Percentiles rank a stretch among this genome's conserved stretches.
Evolutionary conservation across 2,329 filamentous ascomycete genomes (phyloP).

Genomic region (Chaetomium sp.): DNA sequence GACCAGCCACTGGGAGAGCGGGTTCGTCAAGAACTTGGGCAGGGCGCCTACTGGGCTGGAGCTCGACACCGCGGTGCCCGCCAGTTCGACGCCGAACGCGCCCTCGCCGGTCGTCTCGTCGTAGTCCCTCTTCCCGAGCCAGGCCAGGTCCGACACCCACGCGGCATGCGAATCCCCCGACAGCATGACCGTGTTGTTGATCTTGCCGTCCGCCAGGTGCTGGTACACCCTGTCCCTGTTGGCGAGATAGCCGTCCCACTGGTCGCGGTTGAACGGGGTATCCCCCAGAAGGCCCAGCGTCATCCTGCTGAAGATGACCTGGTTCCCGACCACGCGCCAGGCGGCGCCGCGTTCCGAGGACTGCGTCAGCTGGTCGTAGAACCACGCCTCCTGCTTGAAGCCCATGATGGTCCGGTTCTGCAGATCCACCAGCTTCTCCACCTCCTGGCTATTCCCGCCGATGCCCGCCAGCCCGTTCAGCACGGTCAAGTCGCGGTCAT

Average conservation of each 20-base stretch:
- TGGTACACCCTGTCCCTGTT: constrained; percentile 72
- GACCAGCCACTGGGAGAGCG: constrained; percentile 48
- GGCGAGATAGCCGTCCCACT: constrained; percentile 65
- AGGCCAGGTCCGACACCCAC: constrained; percentile 63
- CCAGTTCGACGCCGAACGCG: constrained; percentile 64
- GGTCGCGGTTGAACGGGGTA: constrained; percentile 37
- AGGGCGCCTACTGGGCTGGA: constrained; percentile 61
- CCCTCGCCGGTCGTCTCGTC: constrained; percentile 56
- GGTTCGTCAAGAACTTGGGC: constrained; percentile 54
- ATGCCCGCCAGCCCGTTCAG: constrained; percentile 36
- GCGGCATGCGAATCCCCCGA: constrained; percentile 70
- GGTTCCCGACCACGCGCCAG: constrained; percentile 73
- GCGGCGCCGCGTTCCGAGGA: constrained; percentile 65
- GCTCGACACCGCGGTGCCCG: constrained; percentile 67
- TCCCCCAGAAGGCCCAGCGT: constrained; percentile 36
- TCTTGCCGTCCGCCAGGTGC: constrained; percentile 67
- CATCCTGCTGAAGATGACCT: constrained; percentile 62
- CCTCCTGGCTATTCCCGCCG: constrained; percentile 60
- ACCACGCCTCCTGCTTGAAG: constrained; percentile 72
- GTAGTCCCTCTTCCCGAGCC: constrained; percentile 58
- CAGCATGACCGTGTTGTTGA: constrained; percentile 73
- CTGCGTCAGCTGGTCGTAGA: constrained; percentile 61
- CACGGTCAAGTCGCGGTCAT: constrained; percentile 65
- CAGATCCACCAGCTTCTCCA: constrained; percentile 60
- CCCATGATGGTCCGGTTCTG: constrained; percentile 66